phyloP scores from a whole-genome alignment of 176 grass and related monocot genomes.

The Otatea glauca region DNA sequence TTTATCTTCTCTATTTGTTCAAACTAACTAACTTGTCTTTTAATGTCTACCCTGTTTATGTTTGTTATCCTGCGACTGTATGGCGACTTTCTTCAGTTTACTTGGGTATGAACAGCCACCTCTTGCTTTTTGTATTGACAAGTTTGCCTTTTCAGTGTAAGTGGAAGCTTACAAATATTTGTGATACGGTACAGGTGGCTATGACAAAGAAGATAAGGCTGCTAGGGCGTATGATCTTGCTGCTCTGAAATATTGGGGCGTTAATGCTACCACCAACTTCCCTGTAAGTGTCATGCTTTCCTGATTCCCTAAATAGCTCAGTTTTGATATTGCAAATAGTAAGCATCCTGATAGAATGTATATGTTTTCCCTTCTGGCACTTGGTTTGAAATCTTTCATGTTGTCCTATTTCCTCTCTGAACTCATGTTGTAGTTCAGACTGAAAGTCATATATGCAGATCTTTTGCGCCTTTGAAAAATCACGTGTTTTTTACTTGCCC shows the following conservation, averaged over 20 bases:
- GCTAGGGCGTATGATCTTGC: slow-evolving; percentile 92
- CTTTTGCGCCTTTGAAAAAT: background rate
- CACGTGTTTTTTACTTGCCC: background rate
- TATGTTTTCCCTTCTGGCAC: background rate
- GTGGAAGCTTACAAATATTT: slow-evolving; percentile 18
- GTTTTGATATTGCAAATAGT: background rate
- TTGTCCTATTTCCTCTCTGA: background rate
- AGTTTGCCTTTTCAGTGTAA: background rate
- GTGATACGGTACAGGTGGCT: slow-evolving; percentile 67
- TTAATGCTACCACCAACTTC: slow-evolving; percentile 74
- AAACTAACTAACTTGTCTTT: slow-evolving; percentile 49
- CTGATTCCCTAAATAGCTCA: background rate
- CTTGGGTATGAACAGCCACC: slow-evolving; percentile 58
- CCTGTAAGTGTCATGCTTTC: slow-evolving; percentile 49
- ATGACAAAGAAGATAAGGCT: slow-evolving; percentile 90
- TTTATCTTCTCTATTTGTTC: slow-evolving; percentile 7
- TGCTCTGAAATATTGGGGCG: slow-evolving; percentile 92
- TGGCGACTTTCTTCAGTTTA: slow-evolving; percentile 64
- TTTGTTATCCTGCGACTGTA: slow-evolving; percentile 20
- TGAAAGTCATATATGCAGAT: slow-evolving; percentile 12
- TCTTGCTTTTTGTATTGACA: background rate
- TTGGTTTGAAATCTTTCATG: slow-evolving; percentile 26
- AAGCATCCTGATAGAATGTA: background rate
- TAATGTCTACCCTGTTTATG: slow-evolving; percentile 38
- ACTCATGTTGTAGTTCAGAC: background rate